A percentile compares a stretch with the other conserved stretches of the same genome.
Conservation (phyloP, 1,139 yeast species). For the Nakaseomyces glabratus region DNA sequence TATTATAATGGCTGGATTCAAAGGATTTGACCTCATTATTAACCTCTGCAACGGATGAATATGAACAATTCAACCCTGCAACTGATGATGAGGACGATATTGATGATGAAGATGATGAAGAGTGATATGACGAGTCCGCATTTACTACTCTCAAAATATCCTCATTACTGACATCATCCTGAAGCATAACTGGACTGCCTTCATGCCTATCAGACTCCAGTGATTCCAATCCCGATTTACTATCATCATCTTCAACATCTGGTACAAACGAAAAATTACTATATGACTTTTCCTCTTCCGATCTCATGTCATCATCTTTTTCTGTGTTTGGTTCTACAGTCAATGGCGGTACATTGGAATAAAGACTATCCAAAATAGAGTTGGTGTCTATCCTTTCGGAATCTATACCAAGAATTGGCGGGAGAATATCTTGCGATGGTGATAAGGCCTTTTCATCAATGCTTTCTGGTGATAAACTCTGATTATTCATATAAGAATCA, state of each 20-base stretch:
- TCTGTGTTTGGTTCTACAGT: neutral
- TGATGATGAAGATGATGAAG: too few species aligned
- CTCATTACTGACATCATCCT: neutral
- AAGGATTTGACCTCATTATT: neutral
- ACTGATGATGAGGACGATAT: too few species aligned
- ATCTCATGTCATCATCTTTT: too few species aligned
- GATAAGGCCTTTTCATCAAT: neutral
- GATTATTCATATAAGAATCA: constrained; percentile 18
- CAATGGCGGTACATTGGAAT: constrained; percentile 3
- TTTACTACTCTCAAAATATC: constrained; percentile 2
- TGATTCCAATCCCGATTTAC: too few species aligned
- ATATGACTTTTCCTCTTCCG: too few species aligned
- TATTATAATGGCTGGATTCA: neutral
- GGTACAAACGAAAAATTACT: too few species aligned
- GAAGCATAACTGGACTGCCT: neutral
- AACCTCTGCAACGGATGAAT: too few species aligned
- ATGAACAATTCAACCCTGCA: too few species aligned
- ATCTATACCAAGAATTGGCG: neutral
- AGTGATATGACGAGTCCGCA: too few species aligned
- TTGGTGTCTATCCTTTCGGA: neutral
- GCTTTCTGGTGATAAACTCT: constrained; percentile 1
- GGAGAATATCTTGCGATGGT: neutral
- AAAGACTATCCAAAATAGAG: constrained; percentile 1
- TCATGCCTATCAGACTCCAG: too few species aligned
- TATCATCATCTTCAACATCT: too few species aligned